Evolutionary conservation across 306 rosid genomes (phyloP).

Genomic region (Glycyrrhiza uralensis): DNA sequence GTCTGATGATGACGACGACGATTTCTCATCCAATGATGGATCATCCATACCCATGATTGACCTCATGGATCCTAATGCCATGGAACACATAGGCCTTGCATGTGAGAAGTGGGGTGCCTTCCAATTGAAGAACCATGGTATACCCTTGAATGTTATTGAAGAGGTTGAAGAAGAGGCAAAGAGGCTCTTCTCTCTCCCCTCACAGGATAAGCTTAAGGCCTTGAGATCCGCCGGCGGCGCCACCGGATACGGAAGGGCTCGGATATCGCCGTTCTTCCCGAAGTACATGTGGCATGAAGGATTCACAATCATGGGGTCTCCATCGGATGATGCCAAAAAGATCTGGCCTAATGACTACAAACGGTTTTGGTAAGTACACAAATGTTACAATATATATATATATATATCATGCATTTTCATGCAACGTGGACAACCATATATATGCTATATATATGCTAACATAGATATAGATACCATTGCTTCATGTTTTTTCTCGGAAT

Average conservation of each 20-base stretch:
- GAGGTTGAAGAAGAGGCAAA: slow-evolving; percentile 41
- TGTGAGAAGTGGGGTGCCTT: slow-evolving; percentile 74
- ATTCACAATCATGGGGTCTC: slow-evolving; percentile 67
- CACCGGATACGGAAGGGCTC: slow-evolving; percentile 68
- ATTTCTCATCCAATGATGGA: neutral
- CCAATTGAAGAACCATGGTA: slow-evolving; percentile 59
- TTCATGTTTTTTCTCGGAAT: neutral
- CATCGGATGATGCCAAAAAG: slow-evolving; percentile 45
- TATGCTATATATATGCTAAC: neutral
- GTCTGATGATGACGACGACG: neutral
- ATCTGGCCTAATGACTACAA: slow-evolving; percentile 61
- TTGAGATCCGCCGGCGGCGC: slow-evolving; percentile 38
- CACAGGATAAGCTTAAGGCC: slow-evolving; percentile 47
- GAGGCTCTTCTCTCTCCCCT: slow-evolving; percentile 53
- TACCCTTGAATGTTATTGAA: slow-evolving; percentile 35
- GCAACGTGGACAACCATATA: slow-evolving; percentile 42
- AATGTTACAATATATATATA: neutral
- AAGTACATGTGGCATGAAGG: slow-evolving; percentile 92
- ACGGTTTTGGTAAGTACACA: slow-evolving; percentile 62
- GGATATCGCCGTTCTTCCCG: slow-evolving; percentile 57
- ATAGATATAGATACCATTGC: neutral
- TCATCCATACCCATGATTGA: slow-evolving; percentile 51
- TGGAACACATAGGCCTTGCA: slow-evolving; percentile 44
- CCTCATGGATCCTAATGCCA: slow-evolving; percentile 54
- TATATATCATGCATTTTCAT: slow-evolving; percentile 50